phyloP scores from a whole-genome alignment of 208 protist genomes.

The Naegleria lovaniensis region DNA sequence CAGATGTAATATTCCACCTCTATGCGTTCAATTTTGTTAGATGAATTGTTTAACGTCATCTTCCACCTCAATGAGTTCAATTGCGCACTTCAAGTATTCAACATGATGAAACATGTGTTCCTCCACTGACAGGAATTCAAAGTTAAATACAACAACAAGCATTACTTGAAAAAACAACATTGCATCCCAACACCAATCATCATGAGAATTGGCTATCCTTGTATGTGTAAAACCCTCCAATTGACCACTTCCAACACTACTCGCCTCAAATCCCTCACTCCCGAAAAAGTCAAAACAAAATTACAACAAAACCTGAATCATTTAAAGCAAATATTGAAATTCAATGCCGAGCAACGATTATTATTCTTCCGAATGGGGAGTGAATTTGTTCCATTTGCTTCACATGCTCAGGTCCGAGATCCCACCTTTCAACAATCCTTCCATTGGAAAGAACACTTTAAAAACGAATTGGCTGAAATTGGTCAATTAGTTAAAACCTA shows the following conservation, averaged over 20 bases:
- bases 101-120: too few species aligned
- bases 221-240: neutral
- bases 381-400: constrained; percentile 8
- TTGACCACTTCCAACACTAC: neutral
- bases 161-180: too few species aligned
- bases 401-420: neutral
- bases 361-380: constrained; percentile 5
- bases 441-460: neutral
- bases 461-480: constrained; percentile 1
- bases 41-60: too few species aligned
- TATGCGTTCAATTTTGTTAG: too few species aligned
- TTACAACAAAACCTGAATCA: neutral
- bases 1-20: too few species aligned
- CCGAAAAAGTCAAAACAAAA: neutral
- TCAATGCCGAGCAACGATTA: neutral
- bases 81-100: too few species aligned
- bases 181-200: too few species aligned
- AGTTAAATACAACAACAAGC: too few species aligned
- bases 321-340: neutral
- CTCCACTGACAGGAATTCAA: too few species aligned
- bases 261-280: neutral
- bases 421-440: neutral
- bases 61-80: too few species aligned
- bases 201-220: neutral
- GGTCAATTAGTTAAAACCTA: neutral